These are phyloP conservation scores for Fusarium sp. DNA, from an alignment of 2,329 filamentous ascomycete genomes.

Conservation along the genomic window DNA sequence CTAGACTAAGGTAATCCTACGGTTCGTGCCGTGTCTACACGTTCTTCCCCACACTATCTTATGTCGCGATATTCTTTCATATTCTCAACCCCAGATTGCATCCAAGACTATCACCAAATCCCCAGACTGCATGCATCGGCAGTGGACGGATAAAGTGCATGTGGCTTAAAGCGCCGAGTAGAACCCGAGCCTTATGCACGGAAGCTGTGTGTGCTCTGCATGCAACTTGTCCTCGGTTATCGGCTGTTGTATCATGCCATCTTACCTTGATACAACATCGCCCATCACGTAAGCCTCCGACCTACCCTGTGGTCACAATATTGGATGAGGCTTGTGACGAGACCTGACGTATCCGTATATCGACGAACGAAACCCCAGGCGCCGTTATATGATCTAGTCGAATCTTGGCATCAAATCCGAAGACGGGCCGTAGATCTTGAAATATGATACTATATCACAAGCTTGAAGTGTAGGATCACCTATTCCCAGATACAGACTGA, in stretches of 20 bases:
- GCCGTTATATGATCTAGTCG: constrained; percentile 22
- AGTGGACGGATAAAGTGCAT: constrained; percentile 34
- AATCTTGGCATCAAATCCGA: constrained; percentile 33
- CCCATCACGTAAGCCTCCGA: neutral
- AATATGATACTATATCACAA: neutral
- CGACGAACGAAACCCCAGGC: constrained; percentile 25
- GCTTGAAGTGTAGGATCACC: neutral
- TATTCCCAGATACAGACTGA: constrained; percentile 8
- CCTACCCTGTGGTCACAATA: constrained; percentile 18
- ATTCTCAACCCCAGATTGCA: constrained; percentile 10
- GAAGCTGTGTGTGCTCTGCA: neutral
- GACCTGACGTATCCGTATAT: neutral
- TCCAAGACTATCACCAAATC: constrained; percentile 2
- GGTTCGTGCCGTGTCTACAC: constrained; percentile 8
- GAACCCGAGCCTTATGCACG: constrained; percentile 5
- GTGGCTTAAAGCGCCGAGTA: constrained; percentile 33
- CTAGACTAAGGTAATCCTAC: neutral
- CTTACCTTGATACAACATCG: neutral
- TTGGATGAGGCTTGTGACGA: neutral
- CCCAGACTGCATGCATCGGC: constrained; percentile 7
- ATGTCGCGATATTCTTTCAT: constrained; percentile 1
- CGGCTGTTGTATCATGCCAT: constrained; percentile 18
- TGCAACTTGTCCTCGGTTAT: constrained; percentile 15
- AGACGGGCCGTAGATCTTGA: constrained; percentile 33
- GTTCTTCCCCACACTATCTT: constrained; percentile 15